These are phyloP conservation scores for Pseudogymnoascus destructans DNA, from an alignment of 2,329 filamentous ascomycete genomes.

Conservation along the genomic window DNA sequence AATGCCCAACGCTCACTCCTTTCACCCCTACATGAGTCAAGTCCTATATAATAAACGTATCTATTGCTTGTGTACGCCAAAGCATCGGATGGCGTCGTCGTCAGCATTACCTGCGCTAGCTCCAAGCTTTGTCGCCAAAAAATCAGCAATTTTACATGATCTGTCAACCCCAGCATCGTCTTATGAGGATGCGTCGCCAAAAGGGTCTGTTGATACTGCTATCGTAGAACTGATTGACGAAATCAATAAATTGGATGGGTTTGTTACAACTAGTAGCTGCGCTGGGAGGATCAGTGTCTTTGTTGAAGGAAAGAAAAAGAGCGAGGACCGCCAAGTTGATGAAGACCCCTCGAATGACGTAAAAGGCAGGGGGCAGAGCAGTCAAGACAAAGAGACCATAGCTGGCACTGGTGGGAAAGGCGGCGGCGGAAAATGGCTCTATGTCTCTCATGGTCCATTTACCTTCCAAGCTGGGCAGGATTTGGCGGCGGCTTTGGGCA, in stretches of 20 bases:
- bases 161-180: conserved; percentile 54
- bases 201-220: conserved; percentile 70
- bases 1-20: neutral
- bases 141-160: conserved; percentile 57
- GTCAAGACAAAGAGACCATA: conserved; percentile 25
- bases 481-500: conserved; percentile 29
- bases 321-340: neutral
- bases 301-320: conserved; percentile 55
- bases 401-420: conserved; percentile 73
- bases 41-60: neutral
- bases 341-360: conserved; percentile 11
- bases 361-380: conserved; percentile 13
- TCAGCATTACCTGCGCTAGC: neutral
- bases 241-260: conserved; percentile 61
- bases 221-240: conserved; percentile 66
- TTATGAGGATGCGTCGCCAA: conserved; percentile 77
- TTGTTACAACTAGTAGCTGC: conserved; percentile 89
- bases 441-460: conserved; percentile 71
- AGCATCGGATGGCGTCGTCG: neutral
- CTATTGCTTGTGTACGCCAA: neutral
- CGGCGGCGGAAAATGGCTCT: conserved; percentile 71
- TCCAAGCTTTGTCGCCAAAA: conserved; percentile 43
- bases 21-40: neutral
- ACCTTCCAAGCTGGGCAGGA: conserved; percentile 19
- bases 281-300: conserved; percentile 80